Conservation (phyloP, 148 eudicot species). For the Heliosperma pusillum region DNA sequence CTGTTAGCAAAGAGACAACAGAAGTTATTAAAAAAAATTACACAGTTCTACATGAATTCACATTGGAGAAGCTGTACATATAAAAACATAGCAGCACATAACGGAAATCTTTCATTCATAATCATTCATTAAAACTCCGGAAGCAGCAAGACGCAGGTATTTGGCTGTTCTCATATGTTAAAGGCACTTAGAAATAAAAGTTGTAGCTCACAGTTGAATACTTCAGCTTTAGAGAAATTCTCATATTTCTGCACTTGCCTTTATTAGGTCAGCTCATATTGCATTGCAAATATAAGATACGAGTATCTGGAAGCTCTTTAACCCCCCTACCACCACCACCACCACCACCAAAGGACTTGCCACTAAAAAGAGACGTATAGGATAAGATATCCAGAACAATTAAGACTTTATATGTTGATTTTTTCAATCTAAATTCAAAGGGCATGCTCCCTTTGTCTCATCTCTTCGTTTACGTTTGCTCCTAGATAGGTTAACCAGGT, state of each 20-base stretch:
- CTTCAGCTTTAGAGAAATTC: not conserved
- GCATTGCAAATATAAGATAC: not conserved
- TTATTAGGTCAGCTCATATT: not conserved
- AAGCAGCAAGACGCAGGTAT: not conserved
- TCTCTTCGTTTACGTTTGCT: not conserved
- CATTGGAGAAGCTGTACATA: not conserved
- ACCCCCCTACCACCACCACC: too few relatives aligned
- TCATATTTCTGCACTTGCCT: not conserved
- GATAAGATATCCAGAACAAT: not conserved
- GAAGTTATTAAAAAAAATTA: not conserved
- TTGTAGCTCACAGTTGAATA: not conserved
- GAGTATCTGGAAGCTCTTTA: not conserved
- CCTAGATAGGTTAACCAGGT: not conserved
- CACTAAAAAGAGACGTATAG: not conserved
- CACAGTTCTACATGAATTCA: not conserved
- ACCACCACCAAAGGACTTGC: not conserved
- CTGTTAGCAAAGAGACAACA: slow-evolving; percentile 34
- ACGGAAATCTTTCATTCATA: not conserved
- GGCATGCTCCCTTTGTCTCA: not conserved
- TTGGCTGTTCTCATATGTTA: not conserved
- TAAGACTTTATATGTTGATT: too few relatives aligned
- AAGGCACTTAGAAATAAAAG: not conserved
- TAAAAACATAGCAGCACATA: not conserved
- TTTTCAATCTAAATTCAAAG: not conserved
- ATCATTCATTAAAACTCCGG: not conserved